Percentiles rank a stretch among this genome's conserved stretches.
Conservation (phyloP, 2,329 filamentous ascomycete genomes). For the Aspergillus fumigatus region DNA sequence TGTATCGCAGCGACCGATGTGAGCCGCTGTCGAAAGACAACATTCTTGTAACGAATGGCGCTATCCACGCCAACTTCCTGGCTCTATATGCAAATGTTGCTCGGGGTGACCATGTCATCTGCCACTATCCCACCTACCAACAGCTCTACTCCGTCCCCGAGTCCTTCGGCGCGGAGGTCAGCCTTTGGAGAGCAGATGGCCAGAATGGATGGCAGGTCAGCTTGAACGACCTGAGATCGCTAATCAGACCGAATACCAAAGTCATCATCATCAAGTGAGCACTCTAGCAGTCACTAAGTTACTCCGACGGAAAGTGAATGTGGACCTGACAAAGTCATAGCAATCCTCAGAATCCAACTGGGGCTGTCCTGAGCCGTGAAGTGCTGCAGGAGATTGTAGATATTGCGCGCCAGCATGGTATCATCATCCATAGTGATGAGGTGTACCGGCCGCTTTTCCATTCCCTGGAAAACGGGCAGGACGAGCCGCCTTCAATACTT, state of each 20-base stretch:
- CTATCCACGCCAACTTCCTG: constrained; percentile 82
- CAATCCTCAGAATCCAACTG: constrained; percentile 80
- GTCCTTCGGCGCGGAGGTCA: constrained; percentile 71
- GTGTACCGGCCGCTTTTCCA: constrained; percentile 79
- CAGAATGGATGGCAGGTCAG: constrained; percentile 64
- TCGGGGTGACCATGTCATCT: constrained; percentile 76
- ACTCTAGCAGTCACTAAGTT: not conserved
- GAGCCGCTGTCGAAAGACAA: constrained; percentile 53
- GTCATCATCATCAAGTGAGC: constrained; percentile 59
- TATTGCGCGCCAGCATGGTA: constrained; percentile 56
- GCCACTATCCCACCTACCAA: constrained; percentile 82
- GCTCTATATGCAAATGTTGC: constrained; percentile 67
- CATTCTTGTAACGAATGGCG: constrained; percentile 72
- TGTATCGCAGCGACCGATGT: constrained; percentile 47
- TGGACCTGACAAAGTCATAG: constrained; percentile 5
- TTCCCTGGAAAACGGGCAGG: constrained; percentile 45
- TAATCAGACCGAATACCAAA: constrained; percentile 52
- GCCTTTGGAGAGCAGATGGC: constrained; percentile 66
- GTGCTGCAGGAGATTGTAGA: constrained; percentile 58
- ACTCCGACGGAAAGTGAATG: not conserved
- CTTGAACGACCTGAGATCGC: constrained; percentile 57
- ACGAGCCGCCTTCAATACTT: constrained; percentile 61
- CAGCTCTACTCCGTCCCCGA: constrained; percentile 73
- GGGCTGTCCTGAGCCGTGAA: constrained; percentile 59
- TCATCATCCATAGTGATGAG: constrained; percentile 70